Evolutionary conservation across 148 eudicot genomes (phyloP), one percentile per base, ranked within the genome.

Genomic region (Rhododendron ovatum): DNA sequence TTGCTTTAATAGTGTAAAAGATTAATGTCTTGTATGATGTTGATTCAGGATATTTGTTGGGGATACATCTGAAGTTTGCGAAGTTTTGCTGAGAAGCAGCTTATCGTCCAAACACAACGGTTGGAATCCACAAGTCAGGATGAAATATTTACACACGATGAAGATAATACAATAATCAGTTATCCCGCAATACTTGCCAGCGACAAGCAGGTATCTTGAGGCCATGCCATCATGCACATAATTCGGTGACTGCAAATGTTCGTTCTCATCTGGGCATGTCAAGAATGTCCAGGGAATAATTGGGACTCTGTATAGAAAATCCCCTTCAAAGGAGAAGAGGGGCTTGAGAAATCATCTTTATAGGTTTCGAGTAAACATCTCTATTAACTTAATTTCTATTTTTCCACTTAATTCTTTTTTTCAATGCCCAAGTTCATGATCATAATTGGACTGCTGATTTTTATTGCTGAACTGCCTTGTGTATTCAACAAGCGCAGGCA

Each of bases 1-100:
- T 48, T 48, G 13, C 63, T 47, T 45, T 9, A 6, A 20, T 30
- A 30, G 45, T n/a, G 47, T 28, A 30, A 2, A 26, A 65, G 28
- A 33, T 22, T 73, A 18, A 18, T 7, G 14, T 17, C 26, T 33
- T 73, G 13, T 13, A 6, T 10, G 33, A n/a, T 76, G 73, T 30
- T 65, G 85, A 84, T 53, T 35, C 48, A 35, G 86, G 69, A 76
- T 76, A 15, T 30, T 50, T 24, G 85, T 24, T 30, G 50, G 71
- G 67, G 71, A 76, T 15, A 53, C 69, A 24, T 78, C 48, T 53
- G 71, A 76, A 84, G 51, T 84, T 76, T 13, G 82, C 51, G 1
- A 76, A 75, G 86, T 75, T 84, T 55, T 51, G 45, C 22, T n/a
- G 26, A 37, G 80, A 69, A 65, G 28, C 47, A 17, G 41, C 74